A percentile compares a stretch with the other conserved stretches of the same genome.
phyloP scores from a whole-genome alignment of 225 moss, liverwort and hornwort species.

The Climacium dendroides region DNA sequence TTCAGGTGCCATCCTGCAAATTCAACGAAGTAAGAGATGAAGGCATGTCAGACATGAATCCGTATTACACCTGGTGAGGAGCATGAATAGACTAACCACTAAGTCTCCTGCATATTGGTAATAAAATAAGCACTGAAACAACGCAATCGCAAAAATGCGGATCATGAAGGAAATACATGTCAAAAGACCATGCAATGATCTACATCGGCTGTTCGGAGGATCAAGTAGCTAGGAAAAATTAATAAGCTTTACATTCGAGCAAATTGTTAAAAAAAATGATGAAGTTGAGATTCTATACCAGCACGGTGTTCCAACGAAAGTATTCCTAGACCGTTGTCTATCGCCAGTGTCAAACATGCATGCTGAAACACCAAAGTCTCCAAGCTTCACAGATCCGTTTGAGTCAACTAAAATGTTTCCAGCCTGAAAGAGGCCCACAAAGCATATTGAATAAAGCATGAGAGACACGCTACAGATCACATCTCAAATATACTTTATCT shows the following conservation, averaged over 20 bases:
- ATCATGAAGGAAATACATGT: neutral
- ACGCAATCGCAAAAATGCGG: neutral
- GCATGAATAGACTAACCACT: neutral
- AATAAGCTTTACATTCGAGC: neutral
- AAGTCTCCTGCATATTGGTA: neutral
- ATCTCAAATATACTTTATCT: neutral
- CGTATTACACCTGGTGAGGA: neutral
- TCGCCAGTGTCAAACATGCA: conserved; percentile 99
- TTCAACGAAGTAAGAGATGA: conserved; percentile 8
- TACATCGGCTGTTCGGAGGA: neutral
- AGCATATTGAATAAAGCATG: neutral
- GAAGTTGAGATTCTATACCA: conserved; percentile 31
- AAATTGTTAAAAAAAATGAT: neutral
- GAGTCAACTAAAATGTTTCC: conserved; percentile 85
- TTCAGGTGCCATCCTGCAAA: conserved; percentile 94
- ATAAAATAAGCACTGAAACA: neutral
- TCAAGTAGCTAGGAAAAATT: neutral
- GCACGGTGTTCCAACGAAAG: conserved; percentile 97
- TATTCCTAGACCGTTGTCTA: conserved; percentile 88
- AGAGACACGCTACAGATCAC: neutral
- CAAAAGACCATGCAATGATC: neutral
- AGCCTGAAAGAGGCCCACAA: conserved; percentile 34
- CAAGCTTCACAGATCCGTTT: conserved; percentile 81
- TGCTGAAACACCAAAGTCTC: conserved; percentile 96
- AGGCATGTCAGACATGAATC: neutral